A percentile compares a stretch with the other conserved stretches of the same genome.
These are phyloP conservation scores for Neonectria hederae DNA, from an alignment of 2,329 filamentous ascomycete species.

Conservation along the genomic window DNA sequence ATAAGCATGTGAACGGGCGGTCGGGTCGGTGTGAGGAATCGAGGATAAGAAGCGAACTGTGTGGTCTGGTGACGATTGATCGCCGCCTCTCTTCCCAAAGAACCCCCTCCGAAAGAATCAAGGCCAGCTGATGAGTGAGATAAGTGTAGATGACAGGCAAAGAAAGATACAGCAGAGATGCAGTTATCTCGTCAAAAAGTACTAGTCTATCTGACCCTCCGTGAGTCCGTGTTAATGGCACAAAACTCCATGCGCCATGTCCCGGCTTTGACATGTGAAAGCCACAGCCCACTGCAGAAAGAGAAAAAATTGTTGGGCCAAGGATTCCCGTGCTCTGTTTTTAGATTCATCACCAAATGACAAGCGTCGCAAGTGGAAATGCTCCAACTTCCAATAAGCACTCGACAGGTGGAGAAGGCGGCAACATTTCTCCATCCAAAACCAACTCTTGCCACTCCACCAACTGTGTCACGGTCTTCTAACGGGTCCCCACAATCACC, in stretches of 20 bases:
- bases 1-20: constrained; percentile 11
- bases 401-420: constrained; percentile 24
- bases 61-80: not conserved
- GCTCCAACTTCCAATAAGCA: constrained; percentile 32
- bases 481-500: not conserved
- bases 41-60: constrained; percentile 7
- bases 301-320: constrained; percentile 34
- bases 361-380: constrained; percentile 18
- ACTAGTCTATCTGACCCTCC: constrained; percentile 7
- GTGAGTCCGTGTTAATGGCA: constrained; percentile 18
- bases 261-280: constrained; percentile 41
- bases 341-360: constrained; percentile 16
- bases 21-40: not conserved
- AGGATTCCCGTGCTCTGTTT: constrained; percentile 3
- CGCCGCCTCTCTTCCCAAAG: constrained; percentile 4
- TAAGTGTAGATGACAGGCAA: not conserved
- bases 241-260: constrained; percentile 18
- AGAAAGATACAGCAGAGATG: constrained; percentile 1
- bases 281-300: not conserved
- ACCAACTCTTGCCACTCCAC: no score
- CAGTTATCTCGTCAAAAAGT: constrained; percentile 11
- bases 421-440: constrained; percentile 8
- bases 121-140: constrained; percentile 15
- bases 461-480: not conserved
- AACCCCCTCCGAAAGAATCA: not conserved